Evolutionary conservation across 2,329 filamentous ascomycete species (phyloP), one percentile per base, ranked within the genome.

Genomic region (Coniochaeta sp.): DNA sequence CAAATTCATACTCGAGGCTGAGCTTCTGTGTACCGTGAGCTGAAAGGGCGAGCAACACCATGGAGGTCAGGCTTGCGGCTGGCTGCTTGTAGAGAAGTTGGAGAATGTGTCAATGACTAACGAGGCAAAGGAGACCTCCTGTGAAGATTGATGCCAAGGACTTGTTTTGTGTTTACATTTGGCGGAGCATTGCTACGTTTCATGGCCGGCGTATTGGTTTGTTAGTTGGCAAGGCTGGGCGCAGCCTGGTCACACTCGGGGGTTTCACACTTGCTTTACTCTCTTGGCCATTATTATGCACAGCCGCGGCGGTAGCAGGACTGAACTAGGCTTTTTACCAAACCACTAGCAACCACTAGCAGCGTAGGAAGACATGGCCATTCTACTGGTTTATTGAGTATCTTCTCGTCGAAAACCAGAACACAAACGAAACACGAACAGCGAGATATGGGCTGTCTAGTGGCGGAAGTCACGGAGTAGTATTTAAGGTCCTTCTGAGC

Each of bases 1-100:
- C 60, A 99, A 98, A 78, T 98, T 90, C 73, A 99, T 99, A 62
- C 81, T 99, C 61, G 93, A 98, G 79, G 90, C 90, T 34, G 93
- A 96, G 78, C 77, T 97, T 64, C 81, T 98, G 43, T 93, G 90
- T 74, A 88, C 86, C 66, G 92, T 97, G 62, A 84, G 79, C 68
- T 87, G 70, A 57, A 34, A 3, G 26, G 11, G 14, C 16, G 24
- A 16, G 31, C 7, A 11, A 72, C 40, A 9, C 16, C 50, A 17
- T 26, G 3, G 26, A 31, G 16, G 47, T 17, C 47, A 24, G 16
- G 43, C 19, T 47, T 43, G 43, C n/a, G n/a, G n/a, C 43, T 24
- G n/a, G 19, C 16, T 43, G 38, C 38, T 43, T 4, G 38, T 43
- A 17, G 38, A 43, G 17, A n/a, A 6, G 43, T 6, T 47, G 22